phyloP scores from a whole-genome alignment of 169 alveolate species.

The Cryptosporidium muris region DNA sequence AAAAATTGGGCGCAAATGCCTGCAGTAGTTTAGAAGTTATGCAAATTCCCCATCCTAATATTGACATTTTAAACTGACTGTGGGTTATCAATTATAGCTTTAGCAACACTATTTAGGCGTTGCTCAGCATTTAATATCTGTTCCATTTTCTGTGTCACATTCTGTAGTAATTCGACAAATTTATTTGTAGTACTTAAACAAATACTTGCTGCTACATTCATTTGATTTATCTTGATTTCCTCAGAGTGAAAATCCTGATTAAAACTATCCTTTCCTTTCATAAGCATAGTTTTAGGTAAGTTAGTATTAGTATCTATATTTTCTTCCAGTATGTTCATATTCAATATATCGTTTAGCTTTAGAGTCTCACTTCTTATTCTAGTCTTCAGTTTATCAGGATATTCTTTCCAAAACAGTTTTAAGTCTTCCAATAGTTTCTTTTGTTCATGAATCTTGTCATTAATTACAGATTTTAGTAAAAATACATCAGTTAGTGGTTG shows the following conservation, averaged over 20 bases:
- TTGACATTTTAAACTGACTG: background rate
- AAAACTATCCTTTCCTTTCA: background rate
- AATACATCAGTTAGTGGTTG: constrained; percentile 22
- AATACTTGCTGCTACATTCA: constrained; percentile 17
- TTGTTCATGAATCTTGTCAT: constrained; percentile 35
- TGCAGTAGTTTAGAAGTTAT: background rate
- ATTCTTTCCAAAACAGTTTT: constrained; percentile 53
- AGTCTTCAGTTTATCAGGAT: background rate
- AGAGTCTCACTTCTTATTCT: constrained; percentile 12
- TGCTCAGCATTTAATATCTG: constrained; percentile 37
- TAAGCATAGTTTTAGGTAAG: background rate
- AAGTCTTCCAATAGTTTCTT: constrained; percentile 23
- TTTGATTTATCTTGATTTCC: constrained; percentile 7
- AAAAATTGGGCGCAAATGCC: background rate
- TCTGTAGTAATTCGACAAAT: constrained; percentile 23
- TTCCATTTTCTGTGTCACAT: constrained; percentile 33
- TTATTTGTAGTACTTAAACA: constrained; percentile 28
- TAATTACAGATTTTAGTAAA: constrained; percentile 47
- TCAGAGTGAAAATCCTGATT: background rate
- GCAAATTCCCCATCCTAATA: background rate
- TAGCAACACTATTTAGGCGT: constrained; percentile 54
- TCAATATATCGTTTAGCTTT: background rate
- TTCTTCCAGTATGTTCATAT: background rate
- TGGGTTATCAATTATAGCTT: constrained; percentile 25
- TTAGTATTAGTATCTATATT: constrained; percentile 1